Conservation (phyloP, 176 grass and related monocot species). For the Zea luxurians region DNA sequence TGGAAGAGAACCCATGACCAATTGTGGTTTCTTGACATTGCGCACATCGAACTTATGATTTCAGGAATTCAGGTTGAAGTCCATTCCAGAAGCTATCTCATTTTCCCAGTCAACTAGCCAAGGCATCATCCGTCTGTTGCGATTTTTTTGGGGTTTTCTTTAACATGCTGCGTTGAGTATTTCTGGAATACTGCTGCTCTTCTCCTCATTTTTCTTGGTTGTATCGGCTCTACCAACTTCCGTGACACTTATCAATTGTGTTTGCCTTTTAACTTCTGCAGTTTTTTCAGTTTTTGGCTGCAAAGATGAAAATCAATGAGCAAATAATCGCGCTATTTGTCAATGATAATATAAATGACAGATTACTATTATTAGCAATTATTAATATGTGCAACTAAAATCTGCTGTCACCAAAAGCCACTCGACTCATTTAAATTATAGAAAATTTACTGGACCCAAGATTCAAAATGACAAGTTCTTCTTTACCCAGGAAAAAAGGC, state of each 20-base stretch:
- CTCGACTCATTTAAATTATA: neutral
- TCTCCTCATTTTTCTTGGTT: slow-evolving; percentile 26
- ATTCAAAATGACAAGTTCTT: too few relatives aligned
- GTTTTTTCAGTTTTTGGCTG: slow-evolving; percentile 50
- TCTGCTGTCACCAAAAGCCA: neutral
- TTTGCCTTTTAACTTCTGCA: slow-evolving; percentile 35
- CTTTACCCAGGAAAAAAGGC: too few relatives aligned
- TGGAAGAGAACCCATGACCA: slow-evolving; percentile 20
- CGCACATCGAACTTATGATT: slow-evolving; percentile 16
- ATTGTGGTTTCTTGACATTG: neutral
- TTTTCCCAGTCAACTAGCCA: neutral
- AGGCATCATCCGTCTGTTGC: slow-evolving; percentile 22
- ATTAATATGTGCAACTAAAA: slow-evolving; percentile 11
- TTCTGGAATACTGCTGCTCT: neutral
- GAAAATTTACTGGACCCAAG: too few relatives aligned
- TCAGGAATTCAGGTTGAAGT: neutral
- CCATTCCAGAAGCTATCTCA: slow-evolving; percentile 19
- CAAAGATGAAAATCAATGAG: slow-evolving; percentile 28
- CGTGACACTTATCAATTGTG: slow-evolving; percentile 31
- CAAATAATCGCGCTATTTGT: neutral
- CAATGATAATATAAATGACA: slow-evolving; percentile 13
- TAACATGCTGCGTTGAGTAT: too few relatives aligned
- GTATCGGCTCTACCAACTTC: slow-evolving; percentile 34
- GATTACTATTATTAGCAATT: slow-evolving; percentile 11
- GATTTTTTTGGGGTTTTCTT: neutral